Evolutionary conservation across 495 filamentous ascomycete genomes (phyloP).

Genomic region (Rhypophila decipiens): DNA sequence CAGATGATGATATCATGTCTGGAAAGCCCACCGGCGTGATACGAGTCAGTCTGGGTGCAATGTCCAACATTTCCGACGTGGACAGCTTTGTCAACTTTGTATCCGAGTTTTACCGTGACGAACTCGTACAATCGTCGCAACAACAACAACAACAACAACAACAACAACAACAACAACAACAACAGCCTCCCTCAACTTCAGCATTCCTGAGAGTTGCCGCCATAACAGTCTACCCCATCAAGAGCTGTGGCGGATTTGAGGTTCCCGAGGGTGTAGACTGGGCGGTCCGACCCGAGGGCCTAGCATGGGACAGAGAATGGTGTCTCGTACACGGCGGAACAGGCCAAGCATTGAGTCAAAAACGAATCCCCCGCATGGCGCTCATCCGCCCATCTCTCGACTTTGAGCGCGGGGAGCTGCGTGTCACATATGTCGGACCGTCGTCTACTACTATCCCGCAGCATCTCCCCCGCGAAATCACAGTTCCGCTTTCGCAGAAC

Average conservation of each 20-base stretch:
- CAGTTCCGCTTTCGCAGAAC: conserved; percentile 57
- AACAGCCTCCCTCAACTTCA: conserved; percentile 6
- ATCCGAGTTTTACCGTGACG: conserved; percentile 68
- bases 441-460: too few species aligned
- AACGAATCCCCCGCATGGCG: conserved; percentile 76
- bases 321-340: conserved; percentile 81
- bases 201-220: conserved; percentile 44
- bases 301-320: conserved; percentile 94
- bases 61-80: conserved; percentile 77
- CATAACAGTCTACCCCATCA: conserved; percentile 75
- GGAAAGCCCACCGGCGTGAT: conserved; percentile 87
- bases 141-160: too few species aligned
- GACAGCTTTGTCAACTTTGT: conserved; percentile 63
- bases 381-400: conserved; percentile 67
- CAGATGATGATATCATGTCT: conserved; percentile 71
- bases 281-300: conserved; percentile 69
- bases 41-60: conserved; percentile 76
- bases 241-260: conserved; percentile 75
- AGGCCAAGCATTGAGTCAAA: conserved; percentile 70
- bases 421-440: conserved; percentile 47
- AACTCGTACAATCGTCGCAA: conserved; percentile 19
- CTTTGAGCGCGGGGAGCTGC: conserved; percentile 42
- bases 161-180: too few species aligned
- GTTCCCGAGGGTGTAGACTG: conserved; percentile 59
- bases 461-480: conserved; percentile 39